These are phyloP conservation scores for Solanum phureja DNA, from an alignment of 257 asterid species.

Conservation along the genomic window DNA sequence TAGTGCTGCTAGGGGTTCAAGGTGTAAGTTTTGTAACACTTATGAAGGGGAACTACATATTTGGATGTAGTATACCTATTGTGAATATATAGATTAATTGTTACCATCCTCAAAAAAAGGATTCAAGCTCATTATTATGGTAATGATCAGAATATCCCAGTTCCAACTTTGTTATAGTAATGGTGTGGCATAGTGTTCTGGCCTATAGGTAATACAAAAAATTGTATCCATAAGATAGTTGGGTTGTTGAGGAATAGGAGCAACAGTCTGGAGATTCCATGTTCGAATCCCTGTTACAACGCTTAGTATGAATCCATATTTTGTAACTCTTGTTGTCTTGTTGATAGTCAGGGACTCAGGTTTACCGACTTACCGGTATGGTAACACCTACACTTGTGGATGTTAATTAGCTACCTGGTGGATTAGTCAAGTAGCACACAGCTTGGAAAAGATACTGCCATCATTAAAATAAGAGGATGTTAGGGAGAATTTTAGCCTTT, in stretches of 20 bases:
- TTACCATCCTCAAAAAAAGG: background rate
- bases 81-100: background rate
- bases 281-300: background rate
- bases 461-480: background rate
- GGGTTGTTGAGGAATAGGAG: background rate
- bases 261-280: background rate
- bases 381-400: background rate
- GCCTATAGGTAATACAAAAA: background rate
- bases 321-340: background rate
- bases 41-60: background rate
- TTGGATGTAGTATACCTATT: background rate
- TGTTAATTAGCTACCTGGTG: background rate
- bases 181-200: background rate
- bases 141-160: background rate
- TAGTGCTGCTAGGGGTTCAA: background rate
- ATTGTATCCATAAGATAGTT: background rate
- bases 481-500: background rate
- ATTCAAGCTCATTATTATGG: background rate
- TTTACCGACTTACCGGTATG: background rate
- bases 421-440: background rate
- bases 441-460: background rate
- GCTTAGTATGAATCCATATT: background rate
- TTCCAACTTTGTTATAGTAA: background rate
- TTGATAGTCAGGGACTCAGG: background rate
- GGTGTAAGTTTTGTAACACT: background rate